phyloP scores from a whole-genome alignment of 1,139 yeast genomes.

The Waltiozyma solani region DNA sequence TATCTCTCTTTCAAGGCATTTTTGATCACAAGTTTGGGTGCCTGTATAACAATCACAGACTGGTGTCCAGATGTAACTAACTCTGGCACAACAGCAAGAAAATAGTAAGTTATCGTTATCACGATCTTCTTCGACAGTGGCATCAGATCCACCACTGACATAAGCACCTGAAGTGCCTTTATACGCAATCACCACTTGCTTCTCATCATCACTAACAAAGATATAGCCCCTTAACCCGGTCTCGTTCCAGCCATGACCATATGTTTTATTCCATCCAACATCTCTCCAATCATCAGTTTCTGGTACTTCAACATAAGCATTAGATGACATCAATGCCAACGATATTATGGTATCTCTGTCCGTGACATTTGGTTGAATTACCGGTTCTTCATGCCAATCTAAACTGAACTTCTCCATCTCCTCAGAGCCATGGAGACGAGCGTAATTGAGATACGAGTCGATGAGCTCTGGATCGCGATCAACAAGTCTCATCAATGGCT shows the following conservation, averaged over 20 bases:
- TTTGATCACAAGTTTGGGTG: conserved; percentile 83
- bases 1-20: conserved; percentile 73
- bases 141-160: conserved; percentile 57
- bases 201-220: conserved; percentile 55
- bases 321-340: conserved; percentile 79
- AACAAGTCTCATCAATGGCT: conserved; percentile 35
- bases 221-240: conserved; percentile 88
- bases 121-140: conserved; percentile 75
- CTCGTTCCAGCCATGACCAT: conserved; percentile 75
- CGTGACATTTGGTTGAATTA: conserved; percentile 59
- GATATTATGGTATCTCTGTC: conserved; percentile 67
- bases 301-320: conserved; percentile 82
- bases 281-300: conserved; percentile 83
- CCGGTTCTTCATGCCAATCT: conserved; percentile 42
- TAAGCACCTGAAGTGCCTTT: conserved; percentile 94
- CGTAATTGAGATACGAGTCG: conserved; percentile 55
- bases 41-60: conserved; percentile 90
- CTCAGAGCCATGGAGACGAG: conserved; percentile 38
- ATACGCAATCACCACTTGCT: conserved; percentile 68
- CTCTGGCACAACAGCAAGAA: conserved; percentile 94
- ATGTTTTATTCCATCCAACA: conserved; percentile 46
- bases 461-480: conserved; percentile 55
- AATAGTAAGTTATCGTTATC: conserved; percentile 80
- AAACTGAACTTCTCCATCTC: conserved; percentile 32
- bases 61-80: conserved; percentile 86